Conservation (phyloP, 208 protist species). For the Trypanosoma platydactyli region DNA sequence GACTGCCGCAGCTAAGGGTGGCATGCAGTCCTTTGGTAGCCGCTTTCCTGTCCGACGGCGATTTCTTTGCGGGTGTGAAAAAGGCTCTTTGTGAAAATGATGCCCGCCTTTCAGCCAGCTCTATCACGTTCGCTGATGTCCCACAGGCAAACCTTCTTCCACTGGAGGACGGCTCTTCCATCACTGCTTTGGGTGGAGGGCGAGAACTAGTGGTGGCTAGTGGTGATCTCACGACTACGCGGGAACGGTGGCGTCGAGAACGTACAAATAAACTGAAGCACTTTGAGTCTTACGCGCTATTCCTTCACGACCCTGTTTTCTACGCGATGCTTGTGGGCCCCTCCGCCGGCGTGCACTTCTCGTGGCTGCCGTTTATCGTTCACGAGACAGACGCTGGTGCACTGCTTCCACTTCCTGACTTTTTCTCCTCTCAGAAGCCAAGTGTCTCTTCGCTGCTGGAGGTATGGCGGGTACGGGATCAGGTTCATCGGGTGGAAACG, state of each 20-base stretch:
- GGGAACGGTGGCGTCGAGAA: conserved; percentile 38
- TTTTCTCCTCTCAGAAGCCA: conserved; percentile 32
- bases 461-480: conserved; percentile 47
- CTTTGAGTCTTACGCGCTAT: conserved; percentile 59
- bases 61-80: conserved; percentile 64
- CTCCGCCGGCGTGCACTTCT: conserved; percentile 40
- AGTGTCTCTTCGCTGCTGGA: conserved; percentile 39
- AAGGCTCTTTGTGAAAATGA: conserved; percentile 50
- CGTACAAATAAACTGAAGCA: conserved; percentile 43
- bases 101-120: conserved; percentile 5
- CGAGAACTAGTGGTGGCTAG: conserved; percentile 6
- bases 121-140: conserved; percentile 24
- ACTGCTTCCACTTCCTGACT: conserved; percentile 44
- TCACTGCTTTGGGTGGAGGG: conserved; percentile 34
- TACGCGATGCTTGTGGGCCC: conserved; percentile 46
- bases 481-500: conserved; percentile 26
- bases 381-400: conserved; percentile 34
- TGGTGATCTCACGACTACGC: conserved; percentile 26
- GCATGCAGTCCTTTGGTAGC: conserved; percentile 50
- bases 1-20: conserved; percentile 47
- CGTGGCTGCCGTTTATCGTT: conserved; percentile 64
- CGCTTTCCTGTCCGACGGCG: conserved; percentile 58
- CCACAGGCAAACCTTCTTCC: conserved; percentile 14
- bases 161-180: conserved; percentile 34
- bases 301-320: conserved; percentile 66